phyloP scores from a whole-genome alignment of 169 alveolate species.

The Plasmodium vivax region DNA sequence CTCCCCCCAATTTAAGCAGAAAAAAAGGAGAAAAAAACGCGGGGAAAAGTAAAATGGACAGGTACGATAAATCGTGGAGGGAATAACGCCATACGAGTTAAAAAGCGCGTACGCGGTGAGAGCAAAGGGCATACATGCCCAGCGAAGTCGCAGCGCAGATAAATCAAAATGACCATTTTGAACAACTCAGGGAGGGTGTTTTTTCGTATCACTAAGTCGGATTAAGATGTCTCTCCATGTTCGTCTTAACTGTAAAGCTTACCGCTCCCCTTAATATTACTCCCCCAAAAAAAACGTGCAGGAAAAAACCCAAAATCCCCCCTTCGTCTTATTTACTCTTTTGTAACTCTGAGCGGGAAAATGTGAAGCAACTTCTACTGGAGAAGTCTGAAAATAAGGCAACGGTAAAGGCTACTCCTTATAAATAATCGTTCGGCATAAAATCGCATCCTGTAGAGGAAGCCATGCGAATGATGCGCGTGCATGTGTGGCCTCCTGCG shows the following conservation, averaged over 20 bases:
- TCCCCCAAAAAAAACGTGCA: neutral
- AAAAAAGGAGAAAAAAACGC: neutral
- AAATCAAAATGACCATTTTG: neutral
- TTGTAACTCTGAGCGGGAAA: conserved; percentile 65
- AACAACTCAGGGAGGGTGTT: neutral
- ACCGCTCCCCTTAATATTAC: neutral
- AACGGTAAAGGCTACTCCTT: conserved; percentile 33
- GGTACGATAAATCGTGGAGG: neutral
- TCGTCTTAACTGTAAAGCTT: neutral
- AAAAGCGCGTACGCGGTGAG: neutral
- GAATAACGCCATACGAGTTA: neutral
- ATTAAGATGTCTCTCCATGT: neutral
- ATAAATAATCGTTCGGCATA: neutral
- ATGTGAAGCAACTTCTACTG: conserved; percentile 25
- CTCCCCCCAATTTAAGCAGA: neutral
- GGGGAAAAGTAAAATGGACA: neutral
- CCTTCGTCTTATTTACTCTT: conserved; percentile 68
- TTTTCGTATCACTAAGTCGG: neutral
- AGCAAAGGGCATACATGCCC: neutral
- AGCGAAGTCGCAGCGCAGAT: neutral
- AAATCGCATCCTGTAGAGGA: neutral
- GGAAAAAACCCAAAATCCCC: conserved; percentile 69
- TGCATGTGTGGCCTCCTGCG: neutral
- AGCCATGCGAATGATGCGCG: neutral
- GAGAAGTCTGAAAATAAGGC: conserved; percentile 19